Evolutionary conservation across 208 protist species (phyloP), one percentile per base, ranked within the genome.

Genomic region (Crithidia acanthocephali): DNA sequence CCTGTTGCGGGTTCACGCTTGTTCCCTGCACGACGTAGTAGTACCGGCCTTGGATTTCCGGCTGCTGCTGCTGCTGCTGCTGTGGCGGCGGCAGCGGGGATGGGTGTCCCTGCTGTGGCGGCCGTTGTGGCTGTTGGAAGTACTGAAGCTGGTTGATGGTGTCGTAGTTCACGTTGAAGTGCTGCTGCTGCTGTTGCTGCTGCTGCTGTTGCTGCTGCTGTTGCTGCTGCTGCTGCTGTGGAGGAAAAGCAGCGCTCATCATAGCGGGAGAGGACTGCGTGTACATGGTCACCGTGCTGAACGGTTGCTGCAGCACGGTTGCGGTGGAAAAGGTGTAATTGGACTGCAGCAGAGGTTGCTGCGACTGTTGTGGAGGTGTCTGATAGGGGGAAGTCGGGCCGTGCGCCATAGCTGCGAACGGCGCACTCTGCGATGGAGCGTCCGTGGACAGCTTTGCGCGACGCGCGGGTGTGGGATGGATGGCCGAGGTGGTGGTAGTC

Each of bases 211-310:
- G 50, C 23, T 15, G 23, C 6, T 55, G 50, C 50, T 55, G 50
- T 25, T 58, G 52, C 28, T 40, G 30, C 52, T 55, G 50, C 45
- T 6, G 45, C 18, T 50, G 45, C 45, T 50, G 45, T 22, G 5
- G 15, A 22, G 45, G 15, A 50, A 16, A 55, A 32, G 16, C 50
- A 16, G 28, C 15, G 25, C 10, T 16, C 2, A 28, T 13, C 2
- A 23, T 28, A 28, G 52, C 52, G 30, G 52, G 28, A 35, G 61
- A 22, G 8, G 16, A 45, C 10, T 40, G 28, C 20, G 44, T 47
- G 58, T 64, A 64, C 58, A 64, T 50, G 15, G 15, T 50, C 16
- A 50, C 20, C 9, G 45, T 50, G 45, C 18, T 50, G 18, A 50
- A 50, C 16, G 45, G 45, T 22, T 50, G 45, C 45, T 50, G 45